Conservation (phyloP, 306 rosid genomes). For the Rosa chinensis region DNA sequence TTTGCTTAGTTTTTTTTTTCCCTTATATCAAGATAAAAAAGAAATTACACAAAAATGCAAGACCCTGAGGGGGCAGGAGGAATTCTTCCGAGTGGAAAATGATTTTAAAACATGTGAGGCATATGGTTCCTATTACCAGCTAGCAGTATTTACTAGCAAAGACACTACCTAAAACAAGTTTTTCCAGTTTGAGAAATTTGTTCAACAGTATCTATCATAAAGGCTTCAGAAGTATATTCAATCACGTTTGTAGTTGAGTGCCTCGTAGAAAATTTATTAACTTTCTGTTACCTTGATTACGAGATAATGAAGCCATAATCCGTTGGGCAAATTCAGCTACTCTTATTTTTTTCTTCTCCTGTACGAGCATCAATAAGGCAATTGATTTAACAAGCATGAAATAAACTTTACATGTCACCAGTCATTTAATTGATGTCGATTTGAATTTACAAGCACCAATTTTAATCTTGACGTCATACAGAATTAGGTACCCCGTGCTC, state of each 20-base stretch:
- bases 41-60: not conserved
- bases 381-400: constrained; percentile 1
- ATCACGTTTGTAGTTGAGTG: not conserved
- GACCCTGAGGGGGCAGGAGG: not conserved
- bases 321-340: not conserved
- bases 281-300: not conserved
- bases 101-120: not conserved
- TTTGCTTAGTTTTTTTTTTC: not conserved
- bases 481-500: not conserved
- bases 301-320: not conserved
- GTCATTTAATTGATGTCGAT: not conserved
- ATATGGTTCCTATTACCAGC: not conserved
- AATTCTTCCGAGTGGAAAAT: not conserved
- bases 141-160: not conserved
- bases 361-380: constrained; percentile 4
- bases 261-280: not conserved
- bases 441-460: not conserved
- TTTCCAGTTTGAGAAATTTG: not conserved
- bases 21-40: not conserved
- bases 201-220: not conserved
- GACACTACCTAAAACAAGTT: not conserved
- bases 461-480: not conserved
- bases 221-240: not conserved
- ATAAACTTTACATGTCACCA: no score
- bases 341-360: not conserved